Percentiles rank a stretch among this genome's conserved stretches.
These are phyloP conservation scores for Thalia dealbata DNA, from an alignment of 176 grass and related monocot genomes.

Conservation along the genomic window DNA sequence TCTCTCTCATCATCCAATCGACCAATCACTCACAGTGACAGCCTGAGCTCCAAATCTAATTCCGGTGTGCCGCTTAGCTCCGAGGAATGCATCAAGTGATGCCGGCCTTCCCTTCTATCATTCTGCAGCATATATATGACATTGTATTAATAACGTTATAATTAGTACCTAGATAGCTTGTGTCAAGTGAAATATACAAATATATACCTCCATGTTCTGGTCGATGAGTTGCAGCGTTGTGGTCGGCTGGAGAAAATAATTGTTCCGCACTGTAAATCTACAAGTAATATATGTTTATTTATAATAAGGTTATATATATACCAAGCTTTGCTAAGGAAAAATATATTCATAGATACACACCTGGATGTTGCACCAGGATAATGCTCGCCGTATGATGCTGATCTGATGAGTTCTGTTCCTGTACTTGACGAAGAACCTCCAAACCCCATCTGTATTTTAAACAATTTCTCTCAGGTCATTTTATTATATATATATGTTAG, in stretches of 20 bases:
- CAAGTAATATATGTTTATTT: background rate
- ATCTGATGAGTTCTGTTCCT: background rate
- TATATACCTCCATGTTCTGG: background rate
- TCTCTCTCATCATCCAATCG: background rate
- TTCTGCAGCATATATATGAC: background rate
- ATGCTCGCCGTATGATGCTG: background rate
- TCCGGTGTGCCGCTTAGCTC: background rate
- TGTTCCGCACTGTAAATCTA: background rate
- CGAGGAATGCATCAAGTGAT: background rate
- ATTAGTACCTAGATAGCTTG: no score
- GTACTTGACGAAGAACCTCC: background rate
- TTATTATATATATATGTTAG: no score
- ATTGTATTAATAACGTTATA: no score
- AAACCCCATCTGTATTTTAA: constrained; percentile 9
- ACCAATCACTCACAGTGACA: background rate
- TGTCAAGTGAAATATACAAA: no score
- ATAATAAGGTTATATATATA: background rate
- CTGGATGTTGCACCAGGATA: constrained; percentile 8
- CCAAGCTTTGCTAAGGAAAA: no score
- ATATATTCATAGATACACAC: background rate
- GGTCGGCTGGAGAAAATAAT: background rate
- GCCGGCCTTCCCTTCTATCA: background rate
- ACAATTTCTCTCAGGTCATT: background rate
- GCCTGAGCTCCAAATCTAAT: constrained; percentile 6
- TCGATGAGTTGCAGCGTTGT: background rate